phyloP scores from a whole-genome alignment of 2,329 filamentous ascomycete genomes.

The Penicillium paneum region DNA sequence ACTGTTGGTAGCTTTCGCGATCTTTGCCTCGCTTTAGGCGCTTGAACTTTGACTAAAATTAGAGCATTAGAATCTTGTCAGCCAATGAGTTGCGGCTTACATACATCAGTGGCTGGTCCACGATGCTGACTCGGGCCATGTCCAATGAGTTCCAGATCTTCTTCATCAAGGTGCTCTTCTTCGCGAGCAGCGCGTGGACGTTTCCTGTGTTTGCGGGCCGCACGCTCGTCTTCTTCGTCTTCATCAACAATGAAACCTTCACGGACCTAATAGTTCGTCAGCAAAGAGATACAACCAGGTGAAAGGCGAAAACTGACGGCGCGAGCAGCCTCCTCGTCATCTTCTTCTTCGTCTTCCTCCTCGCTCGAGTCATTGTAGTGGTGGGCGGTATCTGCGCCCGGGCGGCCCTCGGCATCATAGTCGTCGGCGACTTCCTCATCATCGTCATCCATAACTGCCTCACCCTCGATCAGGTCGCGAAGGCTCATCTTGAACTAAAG shows the following conservation, averaged over 20 bases:
- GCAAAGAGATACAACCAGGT: conserved; percentile 5
- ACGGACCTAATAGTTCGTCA: conserved; percentile 60
- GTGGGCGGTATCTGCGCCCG: conserved; percentile 39
- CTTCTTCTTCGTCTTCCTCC: conserved; percentile 88
- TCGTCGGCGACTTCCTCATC: conserved; percentile 81
- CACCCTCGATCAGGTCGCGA: conserved; percentile 71
- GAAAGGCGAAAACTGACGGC: conserved; percentile 53
- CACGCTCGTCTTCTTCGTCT: conserved; percentile 71
- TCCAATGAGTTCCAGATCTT: conserved; percentile 93
- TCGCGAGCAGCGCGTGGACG: conserved; percentile 73
- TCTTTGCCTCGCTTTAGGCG: conserved; percentile 88
- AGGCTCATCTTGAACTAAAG: conserved; percentile 53
- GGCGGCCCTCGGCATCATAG: conserved; percentile 55
- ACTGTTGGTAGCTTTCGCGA: conserved; percentile 53
- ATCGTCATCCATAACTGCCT: conserved; percentile 84
- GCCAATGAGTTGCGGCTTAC: conserved; percentile 17
- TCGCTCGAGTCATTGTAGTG: conserved; percentile 80
- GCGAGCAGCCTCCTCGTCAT: conserved; percentile 79
- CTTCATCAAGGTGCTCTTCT: conserved; percentile 82
- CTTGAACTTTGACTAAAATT: conserved; percentile 81
- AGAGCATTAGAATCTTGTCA: conserved; percentile 11
- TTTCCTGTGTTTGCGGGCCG: conserved; percentile 62
- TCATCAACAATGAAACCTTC: conserved; percentile 97
- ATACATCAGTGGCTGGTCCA: conserved; percentile 67
- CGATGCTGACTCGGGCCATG: conserved; percentile 68